Evolutionary conservation across 2,329 filamentous ascomycete genomes (phyloP), one percentile per base, ranked within the genome.

Genomic region (Cercospora sojina): DNA sequence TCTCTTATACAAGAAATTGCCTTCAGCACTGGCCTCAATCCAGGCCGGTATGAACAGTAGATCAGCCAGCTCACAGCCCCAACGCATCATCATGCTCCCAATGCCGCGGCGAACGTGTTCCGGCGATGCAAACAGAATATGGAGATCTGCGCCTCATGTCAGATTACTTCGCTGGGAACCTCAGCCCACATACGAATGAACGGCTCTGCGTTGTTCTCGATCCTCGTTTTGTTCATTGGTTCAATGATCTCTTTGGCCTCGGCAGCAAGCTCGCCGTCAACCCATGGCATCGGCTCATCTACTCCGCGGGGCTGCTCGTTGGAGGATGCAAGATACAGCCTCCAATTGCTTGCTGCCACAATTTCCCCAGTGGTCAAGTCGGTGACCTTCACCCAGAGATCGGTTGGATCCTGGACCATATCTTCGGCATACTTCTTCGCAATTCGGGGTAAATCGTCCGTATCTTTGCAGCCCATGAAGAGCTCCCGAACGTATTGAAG

Each of bases 41-140:
- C 73, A 77, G 0, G 68, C 69, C 5, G 75, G 73, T 8, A 77
- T 55, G 41, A 70, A 75, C 49, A 79, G 72, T 41, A 71, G 69
- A 35, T 77, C 71, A 1, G 68, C 78, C n/a, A 78, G 72, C 7
- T 74, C 64, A 1, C 75, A 76, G 6, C 80, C 79, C 76, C 78
- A 81, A 23, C 75, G 69, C 31, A 80, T 73, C 29, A 81, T 71
- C 38, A 79, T 70, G 35, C 73, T 74, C 1, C 79, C 79, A 1
- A 77, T 56, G 3, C 80, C 80, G 35, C 76, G 76, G 3, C 75
- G 72, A 53, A 80, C 76, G 51, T 76, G 77, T 1, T 74, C 72
- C 1, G 80, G 79, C 32, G 76, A 70, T 2, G 77, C 79, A 64
- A 76, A 75, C 51, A 78, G 68, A 3, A 77, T 76, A 23, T 78